Conservation (phyloP, 1,284 basidiomycete species). For the Ustilago bromivora region DNA sequence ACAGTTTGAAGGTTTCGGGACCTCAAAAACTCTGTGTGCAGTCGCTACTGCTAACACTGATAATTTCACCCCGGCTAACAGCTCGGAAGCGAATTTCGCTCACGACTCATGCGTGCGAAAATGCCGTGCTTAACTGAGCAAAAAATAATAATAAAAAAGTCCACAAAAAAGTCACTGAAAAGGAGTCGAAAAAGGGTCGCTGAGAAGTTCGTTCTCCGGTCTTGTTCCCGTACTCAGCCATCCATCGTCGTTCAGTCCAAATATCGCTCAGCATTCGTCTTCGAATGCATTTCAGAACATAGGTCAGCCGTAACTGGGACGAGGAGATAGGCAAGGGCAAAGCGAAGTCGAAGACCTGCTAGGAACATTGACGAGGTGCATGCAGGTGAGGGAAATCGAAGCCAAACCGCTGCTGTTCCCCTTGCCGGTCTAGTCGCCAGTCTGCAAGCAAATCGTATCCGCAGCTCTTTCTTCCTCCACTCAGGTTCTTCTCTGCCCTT, state of each 20-base stretch:
- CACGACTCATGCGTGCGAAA: background rate
- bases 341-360: background rate
- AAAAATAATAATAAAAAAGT: background rate
- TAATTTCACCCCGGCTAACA: conserved; percentile 10
- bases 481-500: background rate
- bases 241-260: conserved; percentile 11
- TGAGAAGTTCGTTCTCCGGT: conserved; percentile 26
- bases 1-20: background rate
- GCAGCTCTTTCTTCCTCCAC: conserved; percentile 14
- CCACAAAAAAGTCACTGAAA: no score
- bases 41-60: background rate
- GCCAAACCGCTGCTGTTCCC: conserved; percentile 1
- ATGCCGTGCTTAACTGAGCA: background rate
- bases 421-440: conserved; percentile 34
- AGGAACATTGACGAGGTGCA: background rate
- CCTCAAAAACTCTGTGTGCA: background rate
- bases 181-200: conserved; percentile 13
- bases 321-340: background rate
- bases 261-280: background rate
- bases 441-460: conserved; percentile 7
- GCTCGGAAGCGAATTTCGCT: conserved; percentile 25
- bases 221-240: conserved; percentile 31
- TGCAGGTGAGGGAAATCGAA: background rate
- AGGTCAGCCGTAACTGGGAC: background rate
- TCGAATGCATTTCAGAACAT: background rate